A percentile compares a stretch with the other conserved stretches of the same genome.
Conservation (phyloP, 208 protist genomes). For the Acanthamoeba healyi region DNA sequence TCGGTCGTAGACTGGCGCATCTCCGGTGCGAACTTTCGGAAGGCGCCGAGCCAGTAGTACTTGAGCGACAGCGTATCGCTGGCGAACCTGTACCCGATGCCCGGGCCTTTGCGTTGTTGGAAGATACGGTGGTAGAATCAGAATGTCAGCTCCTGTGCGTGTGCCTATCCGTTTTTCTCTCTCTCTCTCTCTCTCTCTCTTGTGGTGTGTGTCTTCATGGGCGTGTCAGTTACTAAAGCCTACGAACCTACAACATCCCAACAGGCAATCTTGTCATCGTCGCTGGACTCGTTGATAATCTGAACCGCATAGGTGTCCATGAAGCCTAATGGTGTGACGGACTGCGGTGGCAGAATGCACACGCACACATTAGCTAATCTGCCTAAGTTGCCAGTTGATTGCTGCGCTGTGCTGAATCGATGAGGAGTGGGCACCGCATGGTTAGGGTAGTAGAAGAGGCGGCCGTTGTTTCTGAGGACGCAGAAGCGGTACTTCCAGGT, state of each 20-base stretch:
- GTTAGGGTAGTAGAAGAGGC: neutral
- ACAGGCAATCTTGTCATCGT: neutral
- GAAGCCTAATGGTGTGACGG: neutral
- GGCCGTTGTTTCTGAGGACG: neutral
- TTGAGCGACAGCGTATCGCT: neutral
- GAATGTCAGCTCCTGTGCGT: no score
- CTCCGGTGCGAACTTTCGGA: neutral
- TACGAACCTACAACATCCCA: neutral
- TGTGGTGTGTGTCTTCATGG: no score
- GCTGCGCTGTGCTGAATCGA: neutral
- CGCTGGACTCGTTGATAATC: neutral
- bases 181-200: no score
- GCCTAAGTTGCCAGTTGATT: no score
- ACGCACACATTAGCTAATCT: no score
- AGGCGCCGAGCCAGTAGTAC: neutral
- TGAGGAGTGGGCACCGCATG: neutral
- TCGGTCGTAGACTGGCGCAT: neutral
- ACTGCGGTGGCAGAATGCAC: no score
- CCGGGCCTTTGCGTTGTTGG: neutral
- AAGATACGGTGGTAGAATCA: neutral
- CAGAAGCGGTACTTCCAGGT: slow-evolving; percentile 29
- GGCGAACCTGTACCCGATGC: neutral
- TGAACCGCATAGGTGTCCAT: neutral
- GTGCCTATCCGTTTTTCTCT: no score
- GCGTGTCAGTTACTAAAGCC: no score